Evolutionary conservation across 1,139 yeast species (phyloP).

Genomic region (Saccharomyces hybrid): DNA sequence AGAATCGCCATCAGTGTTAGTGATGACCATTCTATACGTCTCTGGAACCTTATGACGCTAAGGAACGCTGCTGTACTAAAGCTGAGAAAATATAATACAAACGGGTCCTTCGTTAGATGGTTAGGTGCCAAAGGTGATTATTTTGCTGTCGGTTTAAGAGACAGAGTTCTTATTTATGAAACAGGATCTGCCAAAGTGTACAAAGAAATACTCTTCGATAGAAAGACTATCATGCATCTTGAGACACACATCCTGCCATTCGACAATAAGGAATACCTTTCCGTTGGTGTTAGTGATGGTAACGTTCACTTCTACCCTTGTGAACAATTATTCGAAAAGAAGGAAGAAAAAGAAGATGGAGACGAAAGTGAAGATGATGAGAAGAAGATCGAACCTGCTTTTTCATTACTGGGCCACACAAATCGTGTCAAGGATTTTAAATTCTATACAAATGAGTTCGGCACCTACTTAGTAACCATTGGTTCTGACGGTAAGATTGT

Average conservation of each 20-base stretch:
- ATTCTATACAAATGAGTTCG: slow-evolving; percentile 41
- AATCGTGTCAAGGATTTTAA: slow-evolving; percentile 75
- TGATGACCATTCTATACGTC: slow-evolving; percentile 69
- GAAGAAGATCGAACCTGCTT: slow-evolving; percentile 37
- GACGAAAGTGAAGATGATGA: slow-evolving; percentile 29
- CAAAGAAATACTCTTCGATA: slow-evolving; percentile 40
- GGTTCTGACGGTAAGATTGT: slow-evolving; percentile 92
- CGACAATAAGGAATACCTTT: slow-evolving; percentile 43
- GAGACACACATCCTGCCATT: slow-evolving; percentile 42
- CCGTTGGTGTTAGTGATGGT: slow-evolving; percentile 69
- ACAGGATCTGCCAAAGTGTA: slow-evolving; percentile 56
- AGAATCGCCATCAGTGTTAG: slow-evolving; percentile 86
- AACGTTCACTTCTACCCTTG: slow-evolving; percentile 49
- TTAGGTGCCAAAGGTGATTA: slow-evolving; percentile 46
- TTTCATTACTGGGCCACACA: slow-evolving; percentile 69
- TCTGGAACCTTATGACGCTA: slow-evolving; percentile 98
- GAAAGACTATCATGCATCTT: slow-evolving; percentile 61
- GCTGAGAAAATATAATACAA: slow-evolving; percentile 62
- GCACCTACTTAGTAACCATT: slow-evolving; percentile 60
- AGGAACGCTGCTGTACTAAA: slow-evolving; percentile 83
- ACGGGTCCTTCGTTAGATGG: slow-evolving; percentile 65
- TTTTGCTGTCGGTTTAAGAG: slow-evolving; percentile 68
- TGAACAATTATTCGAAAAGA: slow-evolving; percentile 34
- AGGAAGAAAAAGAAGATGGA: slow-evolving; percentile 15
- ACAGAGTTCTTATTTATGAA: slow-evolving; percentile 56